Percentiles rank a stretch among this genome's conserved stretches.
Conservation (phyloP, 2,329 filamentous ascomycete species). For the Sarocladiaceae sp. region DNA sequence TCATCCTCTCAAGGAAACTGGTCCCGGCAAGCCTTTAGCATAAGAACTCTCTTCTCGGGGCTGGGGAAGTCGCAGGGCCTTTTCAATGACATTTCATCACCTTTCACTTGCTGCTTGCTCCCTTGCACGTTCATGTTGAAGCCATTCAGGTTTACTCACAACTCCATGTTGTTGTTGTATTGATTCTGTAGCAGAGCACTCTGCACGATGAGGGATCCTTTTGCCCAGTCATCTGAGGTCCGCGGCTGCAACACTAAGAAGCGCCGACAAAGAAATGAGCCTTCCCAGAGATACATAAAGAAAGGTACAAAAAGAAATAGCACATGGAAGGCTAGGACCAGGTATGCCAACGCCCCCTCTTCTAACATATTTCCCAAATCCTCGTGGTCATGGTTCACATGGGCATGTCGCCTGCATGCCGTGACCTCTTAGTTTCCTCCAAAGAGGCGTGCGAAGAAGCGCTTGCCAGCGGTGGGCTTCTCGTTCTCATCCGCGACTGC, state of each 20-base stretch:
- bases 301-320: not conserved
- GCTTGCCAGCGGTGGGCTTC: not conserved
- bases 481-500: no score
- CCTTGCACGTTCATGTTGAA: no score
- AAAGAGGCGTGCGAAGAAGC: not conserved
- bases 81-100: not conserved
- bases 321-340: not conserved
- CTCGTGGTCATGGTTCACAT: constrained; percentile 7
- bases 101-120: not conserved
- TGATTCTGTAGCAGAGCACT: not conserved
- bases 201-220: constrained; percentile 5
- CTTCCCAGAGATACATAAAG: not conserved
- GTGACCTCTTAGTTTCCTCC: not conserved
- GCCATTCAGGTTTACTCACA: no score
- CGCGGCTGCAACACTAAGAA: not conserved
- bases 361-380: constrained; percentile 3
- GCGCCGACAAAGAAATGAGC: not conserved
- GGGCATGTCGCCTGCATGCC: not conserved
- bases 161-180: constrained; percentile 5
- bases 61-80: not conserved
- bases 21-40: not conserved
- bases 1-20: not conserved
- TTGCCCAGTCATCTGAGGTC: constrained; percentile 6
- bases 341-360: constrained; percentile 4
- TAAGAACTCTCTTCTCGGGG: no score